phyloP scores from a whole-genome alignment of 805 yeast genomes.

The Komagataella ulmi region DNA sequence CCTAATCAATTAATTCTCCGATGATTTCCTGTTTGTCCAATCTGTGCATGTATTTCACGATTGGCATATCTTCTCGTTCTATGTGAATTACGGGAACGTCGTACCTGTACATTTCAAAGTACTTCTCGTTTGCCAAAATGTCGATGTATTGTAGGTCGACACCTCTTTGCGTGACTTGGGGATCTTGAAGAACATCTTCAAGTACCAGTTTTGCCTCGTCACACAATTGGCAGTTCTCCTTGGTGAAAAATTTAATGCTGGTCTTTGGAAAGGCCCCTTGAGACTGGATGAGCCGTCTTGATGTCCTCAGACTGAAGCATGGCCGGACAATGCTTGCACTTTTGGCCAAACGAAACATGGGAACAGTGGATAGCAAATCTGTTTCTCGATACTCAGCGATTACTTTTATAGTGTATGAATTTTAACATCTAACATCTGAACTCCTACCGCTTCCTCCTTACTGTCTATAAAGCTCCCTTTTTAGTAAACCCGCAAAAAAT shows the following conservation, averaged over 20 bases:
- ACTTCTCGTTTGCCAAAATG: neutral
- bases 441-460: neutral
- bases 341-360: neutral
- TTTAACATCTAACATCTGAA: neutral
- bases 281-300: neutral
- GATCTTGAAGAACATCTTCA: constrained; percentile 22
- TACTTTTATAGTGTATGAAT: neutral
- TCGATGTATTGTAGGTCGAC: neutral
- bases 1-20: constrained; percentile 26
- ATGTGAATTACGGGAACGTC: constrained; percentile 73
- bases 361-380: neutral
- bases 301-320: neutral
- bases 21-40: constrained; percentile 40
- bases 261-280: neutral
- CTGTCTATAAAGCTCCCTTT: neutral
- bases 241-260: constrained; percentile 48
- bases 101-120: constrained; percentile 27
- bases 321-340: constrained; percentile 7
- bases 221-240: constrained; percentile 58
- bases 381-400: neutral
- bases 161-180: constrained; percentile 9
- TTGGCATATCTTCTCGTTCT: constrained; percentile 29
- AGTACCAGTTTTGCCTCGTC: constrained; percentile 47
- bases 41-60: constrained; percentile 57
- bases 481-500: neutral